phyloP scores from a whole-genome alignment of 2,329 filamentous ascomycete genomes.

The Emmonsiellopsis sp. region DNA sequence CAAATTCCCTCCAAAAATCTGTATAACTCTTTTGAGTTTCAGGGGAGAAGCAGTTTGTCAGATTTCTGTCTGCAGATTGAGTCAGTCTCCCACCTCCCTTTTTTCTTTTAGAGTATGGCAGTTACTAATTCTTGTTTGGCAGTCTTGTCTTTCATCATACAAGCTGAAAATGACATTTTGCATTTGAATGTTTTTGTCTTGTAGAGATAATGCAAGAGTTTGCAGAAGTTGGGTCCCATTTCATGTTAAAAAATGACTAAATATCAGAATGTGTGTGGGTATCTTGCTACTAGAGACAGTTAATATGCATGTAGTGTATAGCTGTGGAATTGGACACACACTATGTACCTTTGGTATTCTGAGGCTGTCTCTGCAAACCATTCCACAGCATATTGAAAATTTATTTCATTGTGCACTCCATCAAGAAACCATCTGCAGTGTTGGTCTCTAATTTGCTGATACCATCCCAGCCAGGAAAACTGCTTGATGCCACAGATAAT shows the following conservation, averaged over 20 bases:
- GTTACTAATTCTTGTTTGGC: constrained; percentile 17
- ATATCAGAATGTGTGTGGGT: constrained; percentile 17
- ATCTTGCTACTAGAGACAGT: not conserved
- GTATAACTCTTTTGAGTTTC: too few relatives aligned
- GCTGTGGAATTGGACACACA: too few relatives aligned
- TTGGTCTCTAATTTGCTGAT: constrained; percentile 15
- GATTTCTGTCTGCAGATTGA: too few relatives aligned
- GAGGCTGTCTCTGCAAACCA: constrained; percentile 24
- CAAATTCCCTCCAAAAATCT: too few relatives aligned
- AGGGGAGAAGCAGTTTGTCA: too few relatives aligned
- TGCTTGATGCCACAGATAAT: constrained; percentile 15
- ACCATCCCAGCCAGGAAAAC: constrained; percentile 24
- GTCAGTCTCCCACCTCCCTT: too few relatives aligned
- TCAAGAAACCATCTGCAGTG: constrained; percentile 27
- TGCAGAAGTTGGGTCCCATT: constrained; percentile 19
- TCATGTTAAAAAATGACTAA: constrained; percentile 23
- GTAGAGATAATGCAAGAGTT: constrained; percentile 15
- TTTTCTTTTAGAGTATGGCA: too few relatives aligned
- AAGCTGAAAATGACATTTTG: constrained; percentile 23
- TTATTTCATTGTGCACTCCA: constrained; percentile 32
- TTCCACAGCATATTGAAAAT: constrained; percentile 22
- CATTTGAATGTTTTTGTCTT: constrained; percentile 10
- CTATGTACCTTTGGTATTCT: too few relatives aligned
- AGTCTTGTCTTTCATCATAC: constrained; percentile 19
- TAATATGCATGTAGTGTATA: too few relatives aligned